Base-by-base conservation (phyloP, 176 grass and related monocot species). In the Phyllostachys edulis region DNA sequence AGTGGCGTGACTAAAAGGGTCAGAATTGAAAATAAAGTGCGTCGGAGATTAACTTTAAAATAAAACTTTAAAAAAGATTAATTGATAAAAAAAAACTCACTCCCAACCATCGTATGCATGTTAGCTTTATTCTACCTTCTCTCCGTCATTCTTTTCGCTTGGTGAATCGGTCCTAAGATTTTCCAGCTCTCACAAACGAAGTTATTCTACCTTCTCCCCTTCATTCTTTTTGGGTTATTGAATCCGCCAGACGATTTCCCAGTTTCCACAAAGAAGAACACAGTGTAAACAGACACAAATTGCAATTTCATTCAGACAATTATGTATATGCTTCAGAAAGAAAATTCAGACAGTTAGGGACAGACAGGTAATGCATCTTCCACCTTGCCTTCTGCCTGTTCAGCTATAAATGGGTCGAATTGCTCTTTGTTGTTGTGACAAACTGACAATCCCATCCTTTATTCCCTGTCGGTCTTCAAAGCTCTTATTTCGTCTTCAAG, bases 51-150 rank as follows among this genome's bases (percentile, higher is more conserved):
- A n/a, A n/a, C n/a, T n/a, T n/a, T n/a, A n/a, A n/a, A n/a, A n/a
- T n/a, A n/a, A n/a, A n/a, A n/a, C n/a, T n/a, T n/a, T n/a, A n/a
- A n/a, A n/a, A n/a, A n/a, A n/a, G n/a, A n/a, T n/a, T n/a, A n/a
- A n/a, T n/a, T n/a, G n/a, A n/a, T n/a, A n/a, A n/a, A n/a, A n/a
- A n/a, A n/a, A n/a, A n/a, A n/a, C n/a, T n/a, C n/a, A n/a, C n/a
- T 82, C 56, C 83, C 71, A 86, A 23, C 13, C 56, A 82, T 47
- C 44, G 7, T 50, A 78, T 82, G 16, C 83, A 86, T 86, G 14
- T 20, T 15, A 71, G 64, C 78, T 85, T 81, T 83, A 83, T 83
- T 88, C 80, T 44, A 65, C 55, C 44, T 42, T 50, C 64, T 82
- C 34, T 44, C 73, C 73, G 63, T 83, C 79, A 42, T 39, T 63